Conservation (phyloP, 768 basidiomycete genomes). For the Sarcomyxa edulis region DNA sequence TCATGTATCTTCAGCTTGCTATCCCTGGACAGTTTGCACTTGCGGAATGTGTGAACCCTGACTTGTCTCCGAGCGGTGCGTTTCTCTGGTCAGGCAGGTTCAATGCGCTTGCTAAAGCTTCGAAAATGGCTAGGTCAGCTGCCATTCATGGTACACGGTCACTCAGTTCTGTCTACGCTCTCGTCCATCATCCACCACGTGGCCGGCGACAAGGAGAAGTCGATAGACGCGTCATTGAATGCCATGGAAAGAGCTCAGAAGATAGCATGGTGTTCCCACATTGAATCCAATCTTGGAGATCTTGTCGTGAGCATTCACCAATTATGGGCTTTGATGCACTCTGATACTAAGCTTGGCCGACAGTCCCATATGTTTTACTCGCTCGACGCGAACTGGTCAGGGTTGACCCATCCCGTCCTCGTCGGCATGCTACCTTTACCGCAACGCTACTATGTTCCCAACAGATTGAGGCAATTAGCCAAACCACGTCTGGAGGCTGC, state of each 20-base stretch:
- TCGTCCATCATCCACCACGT: constrained; percentile 65
- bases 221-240: constrained; percentile 44
- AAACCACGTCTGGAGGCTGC: constrained; percentile 54
- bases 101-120: constrained; percentile 1
- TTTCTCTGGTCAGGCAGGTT: constrained; percentile 15
- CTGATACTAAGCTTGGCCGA: constrained; percentile 6
- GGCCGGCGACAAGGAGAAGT: constrained; percentile 26
- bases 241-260: constrained; percentile 45
- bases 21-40: constrained; percentile 66
- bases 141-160: constrained; percentile 62
- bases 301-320: constrained; percentile 49
- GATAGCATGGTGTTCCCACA: constrained; percentile 61
- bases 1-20: constrained; percentile 63
- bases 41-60: constrained; percentile 59
- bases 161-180: constrained; percentile 43
- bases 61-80: constrained; percentile 70
- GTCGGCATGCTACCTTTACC: constrained; percentile 57
- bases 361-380: constrained; percentile 66
- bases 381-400: constrained; percentile 54
- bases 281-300: constrained; percentile 63
- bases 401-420: constrained; percentile 49
- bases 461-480: constrained; percentile 53
- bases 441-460: constrained; percentile 70
- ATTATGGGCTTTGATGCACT: not conserved
- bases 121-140: constrained; percentile 51